phyloP scores from a whole-genome alignment of 805 yeast genomes.

The Metschnikowia anglica region DNA sequence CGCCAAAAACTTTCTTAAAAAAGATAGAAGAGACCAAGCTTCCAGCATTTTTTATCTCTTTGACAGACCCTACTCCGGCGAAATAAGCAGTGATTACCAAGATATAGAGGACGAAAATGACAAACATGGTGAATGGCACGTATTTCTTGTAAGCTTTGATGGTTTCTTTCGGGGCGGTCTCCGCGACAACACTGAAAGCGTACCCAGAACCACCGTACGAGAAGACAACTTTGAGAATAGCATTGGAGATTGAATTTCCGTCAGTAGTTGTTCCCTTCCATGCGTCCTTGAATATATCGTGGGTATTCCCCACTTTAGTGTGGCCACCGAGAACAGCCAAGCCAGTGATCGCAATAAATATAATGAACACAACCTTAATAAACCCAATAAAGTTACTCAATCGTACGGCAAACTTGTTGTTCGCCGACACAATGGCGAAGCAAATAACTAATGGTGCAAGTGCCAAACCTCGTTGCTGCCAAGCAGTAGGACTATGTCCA shows the following conservation, averaged over 20 bases:
- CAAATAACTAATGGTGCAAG: conserved; percentile 30
- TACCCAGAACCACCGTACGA: conserved; percentile 44
- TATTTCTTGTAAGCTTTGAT: conserved; percentile 27
- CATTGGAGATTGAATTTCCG: conserved; percentile 43
- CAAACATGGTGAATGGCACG: conserved; percentile 33
- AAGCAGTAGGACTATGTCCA: conserved; percentile 26
- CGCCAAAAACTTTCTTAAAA: conserved; percentile 33
- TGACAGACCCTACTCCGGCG: conserved; percentile 27
- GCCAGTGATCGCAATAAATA: conserved; percentile 36
- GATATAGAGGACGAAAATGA: conserved; percentile 33
- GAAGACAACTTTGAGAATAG: conserved; percentile 45
- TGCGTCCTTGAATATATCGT: conserved; percentile 35
- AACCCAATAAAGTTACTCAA: conserved; percentile 35
- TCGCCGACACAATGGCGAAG: conserved; percentile 23
- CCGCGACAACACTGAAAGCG: conserved; percentile 39
- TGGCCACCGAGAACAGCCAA: conserved; percentile 38
- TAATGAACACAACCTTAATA: conserved; percentile 32
- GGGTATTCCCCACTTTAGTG: conserved; percentile 33
- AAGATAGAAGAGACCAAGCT: conserved; percentile 30
- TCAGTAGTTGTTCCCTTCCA: conserved; percentile 42
- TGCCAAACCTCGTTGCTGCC: conserved; percentile 40
- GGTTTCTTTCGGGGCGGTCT: conserved; percentile 27
- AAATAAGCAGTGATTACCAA: conserved; percentile 35
- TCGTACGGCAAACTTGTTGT: conserved; percentile 30
- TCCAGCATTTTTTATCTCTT: conserved; percentile 30